Evolutionary conservation across 257 asterid genomes (phyloP).

Genomic region (Nyctanthes arbortristis): DNA sequence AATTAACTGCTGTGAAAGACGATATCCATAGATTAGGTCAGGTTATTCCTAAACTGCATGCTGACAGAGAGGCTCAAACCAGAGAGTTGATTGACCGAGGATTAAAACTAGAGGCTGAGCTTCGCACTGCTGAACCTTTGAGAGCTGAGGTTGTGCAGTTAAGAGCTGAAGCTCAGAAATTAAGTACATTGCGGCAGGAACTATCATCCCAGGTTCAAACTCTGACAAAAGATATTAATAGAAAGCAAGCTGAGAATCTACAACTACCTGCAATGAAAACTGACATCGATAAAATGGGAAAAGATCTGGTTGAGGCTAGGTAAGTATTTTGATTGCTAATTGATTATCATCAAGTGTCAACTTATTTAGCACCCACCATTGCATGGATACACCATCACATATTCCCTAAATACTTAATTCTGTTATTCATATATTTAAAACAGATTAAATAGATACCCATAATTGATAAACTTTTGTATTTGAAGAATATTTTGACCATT

Average conservation of each 20-base stretch:
- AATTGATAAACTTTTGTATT: too few species aligned
- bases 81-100: slow-evolving; percentile 79
- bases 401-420: too few species aligned
- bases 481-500: too few species aligned
- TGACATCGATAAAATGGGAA: slow-evolving; percentile 70
- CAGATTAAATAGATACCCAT: too few species aligned
- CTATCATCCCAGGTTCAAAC: slow-evolving; percentile 59
- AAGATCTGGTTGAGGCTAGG: slow-evolving; percentile 78
- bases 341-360: not conserved
- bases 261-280: slow-evolving; percentile 57
- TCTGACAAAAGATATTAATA: slow-evolving; percentile 64
- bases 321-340: slow-evolving; percentile 20
- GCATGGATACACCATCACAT: too few species aligned
- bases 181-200: slow-evolving; percentile 55
- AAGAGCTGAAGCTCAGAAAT: slow-evolving; percentile 70
- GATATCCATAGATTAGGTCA: slow-evolving; percentile 73
- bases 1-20: slow-evolving; percentile 71
- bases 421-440: too few species aligned
- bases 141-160: slow-evolving; percentile 61
- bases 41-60: slow-evolving; percentile 62
- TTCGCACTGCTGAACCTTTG: slow-evolving; percentile 59
- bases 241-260: slow-evolving; percentile 63
- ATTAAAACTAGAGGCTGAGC: slow-evolving; percentile 78
- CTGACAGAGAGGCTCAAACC: slow-evolving; percentile 69
- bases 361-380: too few species aligned